Evolutionary conservation across 2,329 filamentous ascomycete genomes (phyloP).

Genomic region (Pseudomassariella vexata): DNA sequence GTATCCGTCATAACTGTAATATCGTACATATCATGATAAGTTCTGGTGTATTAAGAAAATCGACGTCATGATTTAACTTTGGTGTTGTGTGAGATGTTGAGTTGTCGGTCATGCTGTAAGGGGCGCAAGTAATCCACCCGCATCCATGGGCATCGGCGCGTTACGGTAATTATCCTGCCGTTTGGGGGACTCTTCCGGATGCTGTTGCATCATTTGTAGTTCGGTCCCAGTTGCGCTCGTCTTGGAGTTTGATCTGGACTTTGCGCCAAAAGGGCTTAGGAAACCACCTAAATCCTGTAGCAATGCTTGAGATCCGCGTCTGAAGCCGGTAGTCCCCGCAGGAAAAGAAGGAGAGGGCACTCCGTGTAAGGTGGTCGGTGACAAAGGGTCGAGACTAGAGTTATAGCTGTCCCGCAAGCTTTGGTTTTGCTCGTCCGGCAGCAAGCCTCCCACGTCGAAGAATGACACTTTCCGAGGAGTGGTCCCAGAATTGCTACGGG

Average conservation of each 20-base stretch:
- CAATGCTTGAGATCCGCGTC: slow-evolving; percentile 51
- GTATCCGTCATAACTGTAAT: slow-evolving; percentile 4
- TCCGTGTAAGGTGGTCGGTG: slow-evolving; percentile 12
- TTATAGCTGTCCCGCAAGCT: slow-evolving; percentile 34
- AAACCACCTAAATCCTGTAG: slow-evolving; percentile 54
- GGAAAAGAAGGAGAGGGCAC: slow-evolving; percentile 37
- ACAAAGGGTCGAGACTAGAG: slow-evolving; percentile 33
- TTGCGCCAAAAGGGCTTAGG: slow-evolving; percentile 33
- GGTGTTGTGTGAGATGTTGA: slow-evolving; percentile 1
- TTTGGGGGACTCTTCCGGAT: slow-evolving; percentile 26
- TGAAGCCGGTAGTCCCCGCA: slow-evolving; percentile 38
- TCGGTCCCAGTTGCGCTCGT: slow-evolving; percentile 29
- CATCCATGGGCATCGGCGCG: slow-evolving; percentile 30
- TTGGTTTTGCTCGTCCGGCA: slow-evolving; percentile 45
- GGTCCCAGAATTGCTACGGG: too few species aligned
- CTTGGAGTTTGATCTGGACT: slow-evolving; percentile 24
- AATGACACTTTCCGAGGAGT: slow-evolving; percentile 64
- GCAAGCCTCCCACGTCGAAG: slow-evolving; percentile 76
- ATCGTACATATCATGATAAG: slow-evolving; percentile 15
- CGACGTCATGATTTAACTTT: neutral
- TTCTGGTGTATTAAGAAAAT: slow-evolving; percentile 9
- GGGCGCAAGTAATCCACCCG: slow-evolving; percentile 31
- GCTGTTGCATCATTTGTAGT: slow-evolving; percentile 40
- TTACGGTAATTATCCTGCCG: slow-evolving; percentile 23
- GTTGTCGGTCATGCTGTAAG: neutral